Conservation (phyloP, 148 eudicot genomes). For the Vaccinium myrtillus region DNA sequence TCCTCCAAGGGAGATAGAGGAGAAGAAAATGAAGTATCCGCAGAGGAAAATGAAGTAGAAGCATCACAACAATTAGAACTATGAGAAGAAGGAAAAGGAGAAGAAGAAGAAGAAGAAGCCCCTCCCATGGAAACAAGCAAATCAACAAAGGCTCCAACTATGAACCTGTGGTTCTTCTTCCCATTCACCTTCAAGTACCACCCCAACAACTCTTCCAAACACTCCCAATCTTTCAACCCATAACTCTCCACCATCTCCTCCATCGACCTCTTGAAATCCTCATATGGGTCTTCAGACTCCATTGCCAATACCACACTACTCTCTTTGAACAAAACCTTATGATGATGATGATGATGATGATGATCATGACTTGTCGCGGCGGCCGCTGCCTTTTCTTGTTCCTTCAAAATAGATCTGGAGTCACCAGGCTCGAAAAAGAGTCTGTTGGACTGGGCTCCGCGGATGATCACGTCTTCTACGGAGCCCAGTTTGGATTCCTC, state of each 20-base stretch:
- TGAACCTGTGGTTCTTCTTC: constrained; percentile 55
- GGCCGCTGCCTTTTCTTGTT: neutral
- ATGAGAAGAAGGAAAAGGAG: constrained; percentile 30
- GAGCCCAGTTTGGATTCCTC: constrained; percentile 16
- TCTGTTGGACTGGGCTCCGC: constrained; percentile 56
- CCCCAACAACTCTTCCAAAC: constrained; percentile 62
- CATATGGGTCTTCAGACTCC: constrained; percentile 53
- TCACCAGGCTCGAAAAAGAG: constrained; percentile 60
- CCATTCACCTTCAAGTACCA: constrained; percentile 81
- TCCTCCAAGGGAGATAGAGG: constrained; percentile 14
- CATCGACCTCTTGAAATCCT: constrained; percentile 82
- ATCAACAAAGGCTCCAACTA: constrained; percentile 74
- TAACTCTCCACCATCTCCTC: constrained; percentile 77
- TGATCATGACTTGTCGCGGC: neutral
- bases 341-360: neutral
- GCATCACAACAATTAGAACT: constrained; percentile 17
- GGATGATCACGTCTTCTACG: constrained; percentile 44
- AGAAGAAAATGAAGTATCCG: constrained; percentile 39
- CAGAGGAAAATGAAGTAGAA: constrained; percentile 28
- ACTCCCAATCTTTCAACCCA: constrained; percentile 64
- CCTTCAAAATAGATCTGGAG: constrained; percentile 38
- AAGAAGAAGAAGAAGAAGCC: constrained; percentile 9
- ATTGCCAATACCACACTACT: constrained; percentile 51
- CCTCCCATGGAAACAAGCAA: constrained; percentile 34
- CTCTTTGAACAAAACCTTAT: constrained; percentile 31